Conservation (phyloP, 345 rosid genomes). For the Limnanthes douglasii region DNA sequence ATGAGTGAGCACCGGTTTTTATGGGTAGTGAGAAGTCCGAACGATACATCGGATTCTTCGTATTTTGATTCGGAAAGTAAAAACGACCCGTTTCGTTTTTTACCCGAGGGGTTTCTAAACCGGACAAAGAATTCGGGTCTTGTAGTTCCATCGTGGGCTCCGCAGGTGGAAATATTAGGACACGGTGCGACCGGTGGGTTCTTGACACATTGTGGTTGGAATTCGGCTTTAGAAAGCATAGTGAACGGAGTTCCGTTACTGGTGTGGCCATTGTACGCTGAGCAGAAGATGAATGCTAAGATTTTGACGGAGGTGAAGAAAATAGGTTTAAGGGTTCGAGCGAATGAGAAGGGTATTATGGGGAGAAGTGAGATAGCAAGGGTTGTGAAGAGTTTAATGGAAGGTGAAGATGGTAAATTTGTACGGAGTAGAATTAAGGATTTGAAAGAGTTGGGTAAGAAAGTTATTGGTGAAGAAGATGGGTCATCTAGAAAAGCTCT, state of each 20-base stretch:
- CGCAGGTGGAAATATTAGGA: conserved; percentile 68
- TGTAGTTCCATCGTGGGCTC: conserved; percentile 73
- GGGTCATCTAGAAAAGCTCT: conserved; percentile 46
- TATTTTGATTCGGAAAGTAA: conserved; percentile 26
- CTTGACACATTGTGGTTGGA: conserved; percentile 85
- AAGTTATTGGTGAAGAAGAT: conserved; percentile 24
- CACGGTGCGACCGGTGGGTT: conserved; percentile 78
- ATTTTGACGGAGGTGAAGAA: conserved; percentile 29
- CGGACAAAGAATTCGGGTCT: conserved; percentile 42
- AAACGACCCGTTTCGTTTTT: conserved; percentile 30
- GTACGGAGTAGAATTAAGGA: conserved; percentile 41
- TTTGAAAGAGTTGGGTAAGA: conserved; percentile 30
- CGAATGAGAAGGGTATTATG: conserved; percentile 21
- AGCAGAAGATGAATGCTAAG: conserved; percentile 74
- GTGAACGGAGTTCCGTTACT: conserved; percentile 66
- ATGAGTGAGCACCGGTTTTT: conserved; percentile 66
- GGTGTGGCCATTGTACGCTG: conserved; percentile 86
- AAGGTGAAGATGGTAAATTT: conserved; percentile 62
- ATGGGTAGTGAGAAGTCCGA: conserved; percentile 72
- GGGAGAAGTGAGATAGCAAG: conserved; percentile 36
- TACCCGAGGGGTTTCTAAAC: conserved; percentile 61
- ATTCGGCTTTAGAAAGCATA: conserved; percentile 61
- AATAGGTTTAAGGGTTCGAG: conserved; percentile 30
- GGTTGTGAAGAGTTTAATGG: conserved; percentile 43
- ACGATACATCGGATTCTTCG: conserved; percentile 31